Conservation (phyloP, 352 stramenopile genomes). For the Pseudoperonospora humuli region DNA sequence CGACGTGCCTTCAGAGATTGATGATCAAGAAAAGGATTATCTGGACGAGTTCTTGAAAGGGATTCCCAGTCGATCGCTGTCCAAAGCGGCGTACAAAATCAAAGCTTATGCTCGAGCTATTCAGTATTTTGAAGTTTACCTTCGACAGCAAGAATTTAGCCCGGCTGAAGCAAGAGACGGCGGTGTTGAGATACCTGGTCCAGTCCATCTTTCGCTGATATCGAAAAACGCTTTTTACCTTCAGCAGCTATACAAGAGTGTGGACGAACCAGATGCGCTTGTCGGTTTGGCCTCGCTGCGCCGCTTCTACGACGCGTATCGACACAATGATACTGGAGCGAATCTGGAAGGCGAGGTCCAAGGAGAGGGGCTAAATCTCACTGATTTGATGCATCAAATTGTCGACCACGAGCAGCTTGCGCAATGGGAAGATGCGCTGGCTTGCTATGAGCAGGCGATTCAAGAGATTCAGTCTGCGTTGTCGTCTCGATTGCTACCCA, state of each 20-base stretch:
- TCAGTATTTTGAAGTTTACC: slow-evolving; percentile 67
- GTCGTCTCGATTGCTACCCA: slow-evolving; percentile 23
- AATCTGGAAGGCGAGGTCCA: slow-evolving; percentile 16
- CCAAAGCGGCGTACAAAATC: slow-evolving; percentile 59
- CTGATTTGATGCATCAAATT: slow-evolving; percentile 65
- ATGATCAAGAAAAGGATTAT: slow-evolving; percentile 72
- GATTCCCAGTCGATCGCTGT: slow-evolving; percentile 58
- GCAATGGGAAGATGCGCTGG: slow-evolving; percentile 68
- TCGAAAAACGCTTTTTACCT: slow-evolving; percentile 60
- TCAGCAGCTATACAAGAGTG: slow-evolving; percentile 67
- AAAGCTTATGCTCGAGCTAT: slow-evolving; percentile 63
- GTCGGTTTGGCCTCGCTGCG: slow-evolving; percentile 51
- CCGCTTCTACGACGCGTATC: slow-evolving; percentile 38
- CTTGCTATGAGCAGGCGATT: slow-evolving; percentile 73
- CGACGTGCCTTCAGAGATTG: slow-evolving; percentile 42
- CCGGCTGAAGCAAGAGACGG: slow-evolving; percentile 12
- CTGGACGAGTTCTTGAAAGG: slow-evolving; percentile 70
- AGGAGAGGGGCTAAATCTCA: slow-evolving; percentile 41
- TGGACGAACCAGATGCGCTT: slow-evolving; percentile 65
- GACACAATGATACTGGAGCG: slow-evolving; percentile 20
- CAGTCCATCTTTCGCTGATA: slow-evolving; percentile 41
- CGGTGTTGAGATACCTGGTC: slow-evolving; percentile 16
- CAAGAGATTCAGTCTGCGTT: slow-evolving; percentile 54
- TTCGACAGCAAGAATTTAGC: slow-evolving; percentile 44
- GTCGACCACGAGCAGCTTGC: slow-evolving; percentile 61